A percentile compares a stretch with the other conserved stretches of the same genome.
phyloP scores from a whole-genome alignment of 306 rosid species.

The Lagenaria siceraria region DNA sequence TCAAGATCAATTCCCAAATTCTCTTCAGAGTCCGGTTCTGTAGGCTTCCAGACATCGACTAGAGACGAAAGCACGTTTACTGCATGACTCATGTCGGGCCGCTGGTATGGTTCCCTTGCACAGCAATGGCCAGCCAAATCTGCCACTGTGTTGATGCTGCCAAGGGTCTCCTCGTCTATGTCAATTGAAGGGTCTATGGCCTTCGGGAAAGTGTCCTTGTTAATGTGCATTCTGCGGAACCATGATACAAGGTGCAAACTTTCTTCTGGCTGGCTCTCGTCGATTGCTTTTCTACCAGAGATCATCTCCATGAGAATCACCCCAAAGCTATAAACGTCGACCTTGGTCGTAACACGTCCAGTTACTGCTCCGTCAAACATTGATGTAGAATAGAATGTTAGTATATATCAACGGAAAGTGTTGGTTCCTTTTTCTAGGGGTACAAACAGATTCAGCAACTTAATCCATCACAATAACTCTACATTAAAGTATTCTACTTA shows the following conservation, averaged over 20 bases:
- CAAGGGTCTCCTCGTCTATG: constrained; percentile 39
- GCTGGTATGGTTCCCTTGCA: constrained; percentile 65
- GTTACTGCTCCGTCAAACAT: constrained; percentile 34
- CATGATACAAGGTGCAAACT: constrained; percentile 67
- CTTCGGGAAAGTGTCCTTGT: constrained; percentile 29
- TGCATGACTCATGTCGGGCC: constrained; percentile 76
- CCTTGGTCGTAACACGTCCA: constrained; percentile 75
- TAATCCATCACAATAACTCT: not conserved
- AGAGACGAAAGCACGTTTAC: constrained; percentile 72
- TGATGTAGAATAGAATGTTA: not conserved
- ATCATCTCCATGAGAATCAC: constrained; percentile 86
- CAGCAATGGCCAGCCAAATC: constrained; percentile 78
- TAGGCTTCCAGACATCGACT: constrained; percentile 72
- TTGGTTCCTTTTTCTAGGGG: not conserved
- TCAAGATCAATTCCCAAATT: constrained; percentile 40
- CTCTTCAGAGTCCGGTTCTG: constrained; percentile 30
- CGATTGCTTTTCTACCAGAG: constrained; percentile 71
- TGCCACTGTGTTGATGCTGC: constrained; percentile 38
- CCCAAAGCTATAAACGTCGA: constrained; percentile 83
- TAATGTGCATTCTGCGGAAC: constrained; percentile 48
- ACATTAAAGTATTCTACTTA: not conserved
- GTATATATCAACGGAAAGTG: not conserved
- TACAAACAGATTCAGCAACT: not conserved
- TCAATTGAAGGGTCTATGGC: constrained; percentile 46
- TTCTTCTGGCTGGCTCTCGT: constrained; percentile 62